These are phyloP conservation scores for Eustoma russellianum DNA, from an alignment of 257 asterid genomes.

Conservation along the genomic window DNA sequence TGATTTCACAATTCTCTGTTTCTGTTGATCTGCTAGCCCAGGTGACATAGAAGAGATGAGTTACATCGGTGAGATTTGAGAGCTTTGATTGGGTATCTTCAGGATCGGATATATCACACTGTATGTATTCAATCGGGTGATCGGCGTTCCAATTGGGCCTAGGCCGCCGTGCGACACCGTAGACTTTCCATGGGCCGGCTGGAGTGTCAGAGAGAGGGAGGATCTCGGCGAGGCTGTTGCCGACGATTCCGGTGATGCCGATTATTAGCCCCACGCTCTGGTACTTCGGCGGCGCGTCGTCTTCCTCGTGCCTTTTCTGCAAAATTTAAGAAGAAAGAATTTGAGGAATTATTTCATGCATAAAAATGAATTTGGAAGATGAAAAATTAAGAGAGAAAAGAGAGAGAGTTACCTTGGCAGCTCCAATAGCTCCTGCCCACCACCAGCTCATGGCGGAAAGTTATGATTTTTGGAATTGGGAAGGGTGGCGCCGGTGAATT, in stretches of 20 bases:
- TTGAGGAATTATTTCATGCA: neutral
- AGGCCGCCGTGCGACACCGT: slow-evolving; percentile 87
- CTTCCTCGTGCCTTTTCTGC: slow-evolving; percentile 60
- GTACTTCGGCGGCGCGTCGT: slow-evolving; percentile 50
- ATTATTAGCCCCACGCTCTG: slow-evolving; percentile 76
- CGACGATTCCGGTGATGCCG: slow-evolving; percentile 93
- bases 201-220: slow-evolving; percentile 94
- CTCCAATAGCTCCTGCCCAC: slow-evolving; percentile 95
- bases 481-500: no score
- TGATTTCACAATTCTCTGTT: slow-evolving; percentile 59
- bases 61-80: slow-evolving; percentile 49
- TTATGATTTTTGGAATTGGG: no score
- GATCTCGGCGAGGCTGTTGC: slow-evolving; percentile 91
- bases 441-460: slow-evolving; percentile 62
- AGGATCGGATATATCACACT: slow-evolving; percentile 55
- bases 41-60: slow-evolving; percentile 72
- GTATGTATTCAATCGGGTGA: slow-evolving; percentile 61
- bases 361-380: neutral
- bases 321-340: neutral
- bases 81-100: slow-evolving; percentile 48
- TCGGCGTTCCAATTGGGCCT: slow-evolving; percentile 80
- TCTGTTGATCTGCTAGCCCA: slow-evolving; percentile 63
- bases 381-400: neutral
- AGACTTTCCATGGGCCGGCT: slow-evolving; percentile 96
- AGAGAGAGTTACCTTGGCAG: slow-evolving; percentile 45